Evolutionary conservation across 2,329 filamentous ascomycete species (phyloP).

Genomic region (Apiospora rasikravindrae): DNA sequence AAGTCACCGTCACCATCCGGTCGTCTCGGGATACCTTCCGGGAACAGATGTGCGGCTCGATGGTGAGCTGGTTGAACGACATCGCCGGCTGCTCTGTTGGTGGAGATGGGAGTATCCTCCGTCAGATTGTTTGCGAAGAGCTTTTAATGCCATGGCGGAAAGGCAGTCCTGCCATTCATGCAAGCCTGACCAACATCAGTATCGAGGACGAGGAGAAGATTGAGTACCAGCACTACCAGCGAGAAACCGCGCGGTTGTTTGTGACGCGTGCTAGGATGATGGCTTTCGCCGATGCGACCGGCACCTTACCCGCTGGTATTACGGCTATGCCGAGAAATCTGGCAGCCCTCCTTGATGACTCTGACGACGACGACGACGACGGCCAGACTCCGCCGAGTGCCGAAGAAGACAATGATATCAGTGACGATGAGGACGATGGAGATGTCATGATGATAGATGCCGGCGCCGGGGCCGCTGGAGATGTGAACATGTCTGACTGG

Average conservation of each 20-base stretch:
- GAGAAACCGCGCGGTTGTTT: slow-evolving; percentile 38
- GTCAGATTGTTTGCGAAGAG: slow-evolving; percentile 87
- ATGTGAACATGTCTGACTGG: slow-evolving; percentile 56
- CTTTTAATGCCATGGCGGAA: slow-evolving; percentile 85
- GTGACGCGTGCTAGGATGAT: slow-evolving; percentile 40
- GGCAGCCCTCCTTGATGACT: slow-evolving; percentile 23
- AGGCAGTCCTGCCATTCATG: slow-evolving; percentile 83
- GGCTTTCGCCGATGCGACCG: slow-evolving; percentile 21
- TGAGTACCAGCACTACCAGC: slow-evolving; percentile 49
- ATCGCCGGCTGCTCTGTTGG: slow-evolving; percentile 89
- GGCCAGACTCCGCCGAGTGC: slow-evolving; percentile 41
- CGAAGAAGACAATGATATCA: slow-evolving; percentile 72
- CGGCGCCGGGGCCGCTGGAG: slow-evolving; percentile 39
- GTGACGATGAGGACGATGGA: slow-evolving; percentile 64
- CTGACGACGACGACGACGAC: slow-evolving; percentile 48
- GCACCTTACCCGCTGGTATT: slow-evolving; percentile 10
- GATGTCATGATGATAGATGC: slow-evolving; percentile 65
- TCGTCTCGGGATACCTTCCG: slow-evolving; percentile 94
- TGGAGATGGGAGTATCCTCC: slow-evolving; percentile 77
- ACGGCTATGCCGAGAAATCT: slow-evolving; percentile 15
- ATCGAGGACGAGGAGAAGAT: slow-evolving; percentile 81
- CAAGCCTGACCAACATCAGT: slow-evolving; percentile 75
- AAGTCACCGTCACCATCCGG: slow-evolving; percentile 92
- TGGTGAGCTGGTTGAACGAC: slow-evolving; percentile 94
- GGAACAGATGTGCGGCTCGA: slow-evolving; percentile 98